These are phyloP conservation scores for Daedalea quercina DNA, from an alignment of 768 basidiomycete species.

Conservation along the genomic window DNA sequence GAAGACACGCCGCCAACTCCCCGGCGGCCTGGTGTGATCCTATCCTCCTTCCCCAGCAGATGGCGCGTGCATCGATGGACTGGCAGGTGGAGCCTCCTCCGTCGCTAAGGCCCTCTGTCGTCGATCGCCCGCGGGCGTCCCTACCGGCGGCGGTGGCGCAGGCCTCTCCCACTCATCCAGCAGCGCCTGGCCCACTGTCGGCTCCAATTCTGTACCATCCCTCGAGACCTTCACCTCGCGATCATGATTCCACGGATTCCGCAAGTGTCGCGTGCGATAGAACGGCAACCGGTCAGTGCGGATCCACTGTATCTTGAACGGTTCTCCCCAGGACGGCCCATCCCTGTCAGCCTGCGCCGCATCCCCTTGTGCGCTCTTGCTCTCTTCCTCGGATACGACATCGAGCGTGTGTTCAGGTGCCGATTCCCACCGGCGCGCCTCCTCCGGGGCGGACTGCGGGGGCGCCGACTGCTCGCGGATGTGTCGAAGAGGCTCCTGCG, in stretches of 20 bases:
- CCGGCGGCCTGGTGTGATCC: background rate
- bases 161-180: conserved; percentile 61
- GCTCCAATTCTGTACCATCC: conserved; percentile 92
- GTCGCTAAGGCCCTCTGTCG: background rate
- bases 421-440: conserved; percentile 4
- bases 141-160: conserved; percentile 8
- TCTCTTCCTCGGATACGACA: conserved; percentile 18
- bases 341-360: conserved; percentile 15
- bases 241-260: conserved; percentile 92
- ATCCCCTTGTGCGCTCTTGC: background rate
- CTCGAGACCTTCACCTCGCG: conserved; percentile 75
- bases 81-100: conserved; percentile 2
- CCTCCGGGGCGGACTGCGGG: background rate
- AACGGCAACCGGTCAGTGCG: conserved; percentile 69
- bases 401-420: conserved; percentile 6
- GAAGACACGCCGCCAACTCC: background rate
- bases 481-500: conserved; percentile 33
- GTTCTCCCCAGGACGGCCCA: conserved; percentile 53
- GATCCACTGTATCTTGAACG: conserved; percentile 83
- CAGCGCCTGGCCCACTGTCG: conserved; percentile 57
- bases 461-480: conserved; percentile 12
- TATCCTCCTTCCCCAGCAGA: conserved; percentile 1
- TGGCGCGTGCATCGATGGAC: background rate
- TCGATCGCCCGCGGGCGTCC: background rate
- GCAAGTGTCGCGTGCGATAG: conserved; percentile 64